phyloP scores from a whole-genome alignment of 768 basidiomycete genomes.

The Rhodotorula toruloides region DNA sequence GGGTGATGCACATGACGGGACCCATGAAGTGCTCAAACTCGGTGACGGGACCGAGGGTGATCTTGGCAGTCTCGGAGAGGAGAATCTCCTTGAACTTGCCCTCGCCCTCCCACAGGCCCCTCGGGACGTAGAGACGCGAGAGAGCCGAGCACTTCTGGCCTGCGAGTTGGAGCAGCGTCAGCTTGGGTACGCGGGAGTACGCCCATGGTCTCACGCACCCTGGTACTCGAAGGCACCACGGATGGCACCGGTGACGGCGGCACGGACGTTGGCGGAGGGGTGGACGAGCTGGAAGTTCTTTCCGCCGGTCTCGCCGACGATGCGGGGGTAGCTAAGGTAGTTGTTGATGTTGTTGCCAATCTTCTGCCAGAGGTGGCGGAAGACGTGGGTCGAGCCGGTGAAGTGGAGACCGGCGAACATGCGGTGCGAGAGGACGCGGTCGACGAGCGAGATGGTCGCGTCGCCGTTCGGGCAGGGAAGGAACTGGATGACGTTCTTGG shows the following conservation, averaged over 20 bases:
- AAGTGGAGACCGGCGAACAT: constrained; percentile 87
- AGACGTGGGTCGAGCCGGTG: constrained; percentile 89
- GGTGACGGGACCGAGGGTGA: constrained; percentile 71
- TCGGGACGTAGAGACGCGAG: constrained; percentile 83
- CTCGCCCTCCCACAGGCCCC: constrained; percentile 64
- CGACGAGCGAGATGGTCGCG: constrained; percentile 34
- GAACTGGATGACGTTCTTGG: constrained; percentile 93
- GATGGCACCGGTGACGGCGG: constrained; percentile 82
- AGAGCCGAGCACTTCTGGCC: constrained; percentile 97
- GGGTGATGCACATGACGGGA: constrained; percentile 73
- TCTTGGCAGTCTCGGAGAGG: constrained; percentile 68
- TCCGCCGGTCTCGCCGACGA: constrained; percentile 94
- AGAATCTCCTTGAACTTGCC: constrained; percentile 77
- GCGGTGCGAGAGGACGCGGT: constrained; percentile 66
- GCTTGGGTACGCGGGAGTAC: neutral
- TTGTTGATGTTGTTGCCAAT: constrained; percentile 80
- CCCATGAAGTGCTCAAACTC: constrained; percentile 87
- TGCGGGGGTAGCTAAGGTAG: constrained; percentile 83
- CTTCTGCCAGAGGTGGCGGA: constrained; percentile 94
- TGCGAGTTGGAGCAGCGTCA: constrained; percentile 40
- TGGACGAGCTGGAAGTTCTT: constrained; percentile 98
- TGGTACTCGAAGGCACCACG: constrained; percentile 93
- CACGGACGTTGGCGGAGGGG: constrained; percentile 73
- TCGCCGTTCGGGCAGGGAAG: constrained; percentile 81
- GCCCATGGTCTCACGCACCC: constrained; percentile 52